Base-by-base conservation (phyloP, 441 rosid genomes). In the Pelargonium cotyledonis region DNA sequence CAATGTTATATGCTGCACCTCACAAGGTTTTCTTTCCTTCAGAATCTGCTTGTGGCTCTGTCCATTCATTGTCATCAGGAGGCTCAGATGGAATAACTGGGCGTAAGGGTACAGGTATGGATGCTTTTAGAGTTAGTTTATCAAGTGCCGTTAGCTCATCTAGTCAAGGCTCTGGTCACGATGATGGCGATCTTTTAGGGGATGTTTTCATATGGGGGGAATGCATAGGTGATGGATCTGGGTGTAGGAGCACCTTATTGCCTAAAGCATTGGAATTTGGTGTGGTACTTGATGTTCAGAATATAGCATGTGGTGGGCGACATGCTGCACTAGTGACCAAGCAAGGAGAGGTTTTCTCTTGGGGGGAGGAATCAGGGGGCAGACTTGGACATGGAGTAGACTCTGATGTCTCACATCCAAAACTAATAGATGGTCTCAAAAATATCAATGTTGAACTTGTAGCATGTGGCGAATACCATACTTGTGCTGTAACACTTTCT, bases 121-220 rank as follows among this genome's bases (percentile, higher is more conserved):
- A 94, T 77, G 85, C 89, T 76, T 88, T 88, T 73, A 89, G 98
- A 81, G 97, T 94, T 72, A 94, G 98, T 80, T 76, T 94, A 76
- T 94, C 96, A 65, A 94, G 98, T 84, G 96, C 96, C 98, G n/a
- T n/a, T n/a, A n/a, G n/a, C n/a, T n/a, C n/a, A n/a, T n/a, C n/a
- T n/a, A n/a, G n/a, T n/a, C n/a, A 91, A 68, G 98, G 96, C 68
- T 94, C 98, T 74, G 98, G 98, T 74, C 96, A 94, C 84, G 97
- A 94, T 82, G 99, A 94, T 67, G 92, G 96, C 70, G 97, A 91
- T 80, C 91, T 97, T 55, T 70, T 94, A 74, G 97, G 97, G 51
- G 99, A 94, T 87, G 97, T 94, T 77, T 88, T 86, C 76, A 84
- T 94, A 57, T 94, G 99, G 99, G 97, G 98, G 49, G 96, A 91